Conservation (phyloP, 257 asterid species). For the Lavandula angustifolia region DNA sequence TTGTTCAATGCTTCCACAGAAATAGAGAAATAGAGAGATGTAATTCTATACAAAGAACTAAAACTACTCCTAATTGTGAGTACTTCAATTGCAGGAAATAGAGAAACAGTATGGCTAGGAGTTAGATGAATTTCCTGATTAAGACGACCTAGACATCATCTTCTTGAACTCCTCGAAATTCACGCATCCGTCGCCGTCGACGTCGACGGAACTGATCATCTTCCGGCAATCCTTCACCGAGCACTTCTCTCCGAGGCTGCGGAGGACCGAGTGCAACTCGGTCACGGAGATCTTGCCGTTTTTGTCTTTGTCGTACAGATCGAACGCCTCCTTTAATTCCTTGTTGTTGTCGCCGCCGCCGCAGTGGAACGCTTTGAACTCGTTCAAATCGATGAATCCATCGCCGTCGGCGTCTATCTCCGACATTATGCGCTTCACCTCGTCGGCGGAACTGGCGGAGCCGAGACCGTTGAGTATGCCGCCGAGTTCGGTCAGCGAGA, state of each 20-base stretch:
- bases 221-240: constrained; percentile 67
- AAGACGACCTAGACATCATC: constrained; percentile 61
- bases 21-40: constrained; percentile 7
- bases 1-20: constrained; percentile 1
- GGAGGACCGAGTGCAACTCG: constrained; percentile 68
- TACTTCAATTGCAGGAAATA: not conserved
- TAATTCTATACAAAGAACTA: constrained; percentile 27
- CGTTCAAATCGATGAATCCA: constrained; percentile 78
- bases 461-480: constrained; percentile 43
- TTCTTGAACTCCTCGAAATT: constrained; percentile 84
- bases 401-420: constrained; percentile 86
- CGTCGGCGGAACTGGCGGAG: constrained; percentile 51
- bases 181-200: constrained; percentile 89
- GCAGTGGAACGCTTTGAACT: constrained; percentile 66
- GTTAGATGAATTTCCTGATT: constrained; percentile 23
- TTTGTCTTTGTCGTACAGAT: constrained; percentile 72
- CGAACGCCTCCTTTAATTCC: constrained; percentile 79
- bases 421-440: constrained; percentile 61
- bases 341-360: constrained; percentile 40
- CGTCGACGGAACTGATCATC: constrained; percentile 79
- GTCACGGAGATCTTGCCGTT: constrained; percentile 78
- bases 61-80: constrained; percentile 30
- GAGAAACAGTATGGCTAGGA: not conserved
- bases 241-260: constrained; percentile 71
- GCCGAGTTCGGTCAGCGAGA: constrained; percentile 38